phyloP scores from a whole-genome alignment of 495 filamentous ascomycete genomes.

The Amniculicola lignicola region DNA sequence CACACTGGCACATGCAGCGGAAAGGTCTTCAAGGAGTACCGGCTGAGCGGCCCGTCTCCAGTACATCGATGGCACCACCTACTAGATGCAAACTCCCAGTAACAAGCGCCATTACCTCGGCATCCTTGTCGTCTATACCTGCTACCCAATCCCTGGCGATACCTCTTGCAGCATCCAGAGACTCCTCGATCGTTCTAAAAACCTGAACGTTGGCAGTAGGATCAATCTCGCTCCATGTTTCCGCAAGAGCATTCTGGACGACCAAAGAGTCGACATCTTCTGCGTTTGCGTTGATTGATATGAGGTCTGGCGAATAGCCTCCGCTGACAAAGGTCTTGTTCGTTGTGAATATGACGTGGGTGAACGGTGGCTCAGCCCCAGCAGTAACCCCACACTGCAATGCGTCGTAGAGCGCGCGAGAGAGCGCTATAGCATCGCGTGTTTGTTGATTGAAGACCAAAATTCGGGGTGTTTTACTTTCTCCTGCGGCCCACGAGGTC shows the following conservation, averaged over 20 bases:
- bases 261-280: conserved; percentile 63
- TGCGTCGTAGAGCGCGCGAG: conserved; percentile 62
- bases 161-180: conserved; percentile 63
- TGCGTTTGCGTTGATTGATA: conserved; percentile 69
- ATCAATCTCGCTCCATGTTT: conserved; percentile 69
- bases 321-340: conserved; percentile 77
- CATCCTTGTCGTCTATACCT: conserved; percentile 26
- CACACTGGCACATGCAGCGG: too few relatives aligned
- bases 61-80: conserved; percentile 71
- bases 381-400: conserved; percentile 42
- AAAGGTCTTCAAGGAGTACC: too few relatives aligned
- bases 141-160: conserved; percentile 40
- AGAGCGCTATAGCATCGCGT: conserved; percentile 65
- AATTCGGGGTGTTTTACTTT: conserved; percentile 36
- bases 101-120: conserved; percentile 50
- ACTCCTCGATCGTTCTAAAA: conserved; percentile 78
- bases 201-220: conserved; percentile 59
- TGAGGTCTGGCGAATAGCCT: conserved; percentile 73
- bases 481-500: background rate
- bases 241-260: conserved; percentile 70
- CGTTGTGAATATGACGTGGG: conserved; percentile 82
- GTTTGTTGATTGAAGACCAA: conserved; percentile 97
- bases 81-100: conserved; percentile 91
- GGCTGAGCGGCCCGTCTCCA: conserved; percentile 62
- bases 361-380: conserved; percentile 61